Evolutionary conservation across 2,329 filamentous ascomycete species (phyloP), one percentile per base, ranked within the genome.

Genomic region (Aspergillus pseudoglaucus): DNA sequence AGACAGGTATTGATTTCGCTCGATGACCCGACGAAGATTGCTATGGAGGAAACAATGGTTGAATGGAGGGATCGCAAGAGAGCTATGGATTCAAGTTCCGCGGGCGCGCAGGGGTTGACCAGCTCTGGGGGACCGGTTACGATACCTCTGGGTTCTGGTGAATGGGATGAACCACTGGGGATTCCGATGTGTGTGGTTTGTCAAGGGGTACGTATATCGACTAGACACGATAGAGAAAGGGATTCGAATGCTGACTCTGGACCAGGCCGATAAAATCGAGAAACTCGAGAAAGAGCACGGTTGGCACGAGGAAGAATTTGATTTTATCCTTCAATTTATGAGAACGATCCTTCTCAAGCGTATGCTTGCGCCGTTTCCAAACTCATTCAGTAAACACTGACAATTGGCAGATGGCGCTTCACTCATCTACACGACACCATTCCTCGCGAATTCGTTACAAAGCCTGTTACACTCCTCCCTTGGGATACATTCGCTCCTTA

Each of bases 231-330:
- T 4, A 15, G 22, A 22, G 12, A n/a, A 10, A 39, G 18, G 17
- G 37, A 39, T 12, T 20, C 14, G 7, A 6, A 10, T 53, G 50
- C 59, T 67, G 47, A 65, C 40, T 15, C 49, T 22, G 39, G 5
- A 27, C 6, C 56, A 89, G 84, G 81, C 89, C 12, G 88, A 95
- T 69, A 90, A 88, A 66, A 95, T 97, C 67, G 90, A 97, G 62
- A 80, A 82, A 35, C 70, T 98, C 49, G 93, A 97, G 70, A 89
- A 88, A 66, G 90, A 89, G 44, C 84, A 90, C 50, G 83, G 86
- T 12, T 98, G 91, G 90, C 91, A 90, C 69, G 93, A 98, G 68
- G 89, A 94, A 56, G 87, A 95, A 59, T 98, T 98, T 61, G 93
- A 98, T 66, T 90, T 93, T 56, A 88, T 98, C 39, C 78, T 96